Percentiles rank a stretch among this genome's conserved stretches.
Conservation (phyloP, 345 rosid genomes). For the Trapa bicornis region DNA sequence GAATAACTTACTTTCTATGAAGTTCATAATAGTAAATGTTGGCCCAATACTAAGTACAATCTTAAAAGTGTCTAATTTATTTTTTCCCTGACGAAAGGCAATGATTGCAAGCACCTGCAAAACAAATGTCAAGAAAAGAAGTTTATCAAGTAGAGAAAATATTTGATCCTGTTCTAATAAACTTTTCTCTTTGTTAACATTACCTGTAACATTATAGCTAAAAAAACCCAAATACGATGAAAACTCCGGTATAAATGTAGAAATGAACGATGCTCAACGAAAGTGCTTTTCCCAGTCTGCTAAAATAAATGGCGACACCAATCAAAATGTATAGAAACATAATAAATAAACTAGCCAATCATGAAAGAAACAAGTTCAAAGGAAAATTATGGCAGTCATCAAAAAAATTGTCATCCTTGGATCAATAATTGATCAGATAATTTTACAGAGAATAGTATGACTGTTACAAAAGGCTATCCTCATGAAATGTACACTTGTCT, state of each 20-base stretch:
- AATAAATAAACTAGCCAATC: background rate
- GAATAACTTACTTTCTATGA: constrained; percentile 52
- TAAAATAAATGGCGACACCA: constrained; percentile 4
- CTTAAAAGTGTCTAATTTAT: constrained; percentile 61
- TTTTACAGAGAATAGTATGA: background rate
- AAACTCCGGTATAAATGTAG: constrained; percentile 92
- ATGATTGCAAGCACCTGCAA: constrained; percentile 69
- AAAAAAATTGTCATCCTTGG: background rate
- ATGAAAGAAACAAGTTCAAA: background rate
- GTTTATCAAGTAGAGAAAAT: constrained; percentile 5
- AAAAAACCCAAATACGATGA: constrained; percentile 90
- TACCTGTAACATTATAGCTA: constrained; percentile 94
- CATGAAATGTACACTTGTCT: background rate
- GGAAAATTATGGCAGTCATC: background rate
- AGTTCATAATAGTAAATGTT: constrained; percentile 77
- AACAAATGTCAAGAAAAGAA: constrained; percentile 9
- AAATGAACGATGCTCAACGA: constrained; percentile 95
- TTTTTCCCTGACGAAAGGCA: constrained; percentile 56
- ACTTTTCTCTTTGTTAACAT: constrained; percentile 10
- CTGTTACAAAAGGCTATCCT: background rate
- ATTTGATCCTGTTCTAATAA: background rate
- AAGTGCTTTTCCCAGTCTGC: constrained; percentile 91
- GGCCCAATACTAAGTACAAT: constrained; percentile 76
- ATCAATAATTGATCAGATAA: background rate
- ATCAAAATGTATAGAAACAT: background rate